Base-by-base conservation (phyloP, 2,329 filamentous ascomycete species). In the Domatiomyces catenatus region DNA sequence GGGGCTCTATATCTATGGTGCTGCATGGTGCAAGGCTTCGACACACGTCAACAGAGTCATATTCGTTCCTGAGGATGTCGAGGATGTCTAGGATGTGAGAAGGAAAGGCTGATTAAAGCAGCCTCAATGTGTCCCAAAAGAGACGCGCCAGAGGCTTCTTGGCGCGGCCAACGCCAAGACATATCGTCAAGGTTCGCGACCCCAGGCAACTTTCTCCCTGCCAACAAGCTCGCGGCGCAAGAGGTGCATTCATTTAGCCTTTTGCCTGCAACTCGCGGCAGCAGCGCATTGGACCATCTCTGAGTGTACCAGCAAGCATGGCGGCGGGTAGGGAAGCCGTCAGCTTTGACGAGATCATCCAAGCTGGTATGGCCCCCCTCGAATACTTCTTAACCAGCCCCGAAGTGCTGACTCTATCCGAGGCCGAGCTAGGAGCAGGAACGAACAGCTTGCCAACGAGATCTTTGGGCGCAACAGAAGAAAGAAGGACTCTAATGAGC, bases 401-500 rank as follows among this genome's bases (percentile, higher is more conserved):
- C 54, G 36, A 54, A 52, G 51, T 44, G 47, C 52, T 53, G 48
- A 56, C 48, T 50, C 48, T 18, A 42, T 48, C 48, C 48, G 50
- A 76, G 73, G 70, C 60, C 73, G 76, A 46, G 67, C 74, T 52
- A 71, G 72, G 61, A 74, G 73, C 59, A 74, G 74, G 61, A 72
- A 76, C 51, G 74, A 79, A 60, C 65, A 67, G 1, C 70, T 81
- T 3, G 77, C 79, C 46, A 75, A 76, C 56, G 67, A 79, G 60
- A 75, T 83, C 43, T 71, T 82, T 26, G 75, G 76, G 44, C 70
- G 68, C 56, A 73, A 71, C 53, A 70, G 75, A 57, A 69, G 72
- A 56, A 68, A 74, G 8, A 67, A 48, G 58, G 63, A 36, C 61
- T 65, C 45, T 24, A 47, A 39, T 42, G 56, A 50, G 68, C 59